Evolutionary conservation across 495 filamentous ascomycete species (phyloP).

Genomic region (Aspergillus sclerotiicarbonarius): DNA sequence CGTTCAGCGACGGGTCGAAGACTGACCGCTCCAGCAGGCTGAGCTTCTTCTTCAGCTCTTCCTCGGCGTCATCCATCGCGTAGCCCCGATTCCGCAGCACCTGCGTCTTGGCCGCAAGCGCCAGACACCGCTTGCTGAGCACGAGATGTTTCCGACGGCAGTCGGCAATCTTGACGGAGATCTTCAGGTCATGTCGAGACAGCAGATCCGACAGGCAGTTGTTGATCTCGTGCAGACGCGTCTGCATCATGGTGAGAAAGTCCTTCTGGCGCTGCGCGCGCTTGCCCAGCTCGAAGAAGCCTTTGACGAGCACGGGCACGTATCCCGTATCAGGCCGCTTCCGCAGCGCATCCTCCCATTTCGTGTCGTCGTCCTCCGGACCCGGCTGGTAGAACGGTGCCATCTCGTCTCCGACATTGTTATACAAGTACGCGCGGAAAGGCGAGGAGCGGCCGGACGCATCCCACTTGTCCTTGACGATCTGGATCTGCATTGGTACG

Average conservation of each 20-base stretch:
- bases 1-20: conserved; percentile 79
- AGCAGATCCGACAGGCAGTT: conserved; percentile 73
- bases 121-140: conserved; percentile 75
- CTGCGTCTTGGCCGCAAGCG: conserved; percentile 87
- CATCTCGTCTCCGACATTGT: conserved; percentile 73
- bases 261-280: conserved; percentile 76
- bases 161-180: conserved; percentile 75
- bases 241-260: conserved; percentile 68
- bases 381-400: conserved; percentile 80
- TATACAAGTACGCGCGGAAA: conserved; percentile 93
- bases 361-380: conserved; percentile 71
- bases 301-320: conserved; percentile 70
- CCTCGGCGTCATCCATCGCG: conserved; percentile 86
- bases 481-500: conserved; percentile 78
- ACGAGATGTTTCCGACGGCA: conserved; percentile 76
- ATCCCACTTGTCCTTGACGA: conserved; percentile 82
- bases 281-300: conserved; percentile 68
- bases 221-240: conserved; percentile 90
- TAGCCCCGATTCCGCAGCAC: conserved; percentile 89
- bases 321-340: conserved; percentile 76
- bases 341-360: conserved; percentile 90
- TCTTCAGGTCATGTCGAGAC: conserved; percentile 76
- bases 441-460: conserved; percentile 64
- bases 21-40: conserved; percentile 67
- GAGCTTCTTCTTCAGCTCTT: conserved; percentile 84